These are phyloP conservation scores for Malus hybrid DNA, from an alignment of 331 rosid genomes.

Conservation along the genomic window DNA sequence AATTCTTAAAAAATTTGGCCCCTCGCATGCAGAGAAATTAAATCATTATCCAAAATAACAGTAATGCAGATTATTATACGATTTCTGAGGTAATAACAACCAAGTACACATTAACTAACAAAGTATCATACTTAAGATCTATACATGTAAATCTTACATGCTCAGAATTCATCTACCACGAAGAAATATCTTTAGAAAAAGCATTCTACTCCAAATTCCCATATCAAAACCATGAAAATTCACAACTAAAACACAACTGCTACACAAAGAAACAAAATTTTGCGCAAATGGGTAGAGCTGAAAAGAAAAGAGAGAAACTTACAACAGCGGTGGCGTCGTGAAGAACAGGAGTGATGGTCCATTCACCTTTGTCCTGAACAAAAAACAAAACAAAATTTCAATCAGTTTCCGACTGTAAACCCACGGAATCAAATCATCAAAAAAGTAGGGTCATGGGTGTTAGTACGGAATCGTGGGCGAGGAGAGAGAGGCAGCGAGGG, in stretches of 20 bases:
- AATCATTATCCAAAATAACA: no score
- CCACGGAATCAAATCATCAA: constrained; percentile 1
- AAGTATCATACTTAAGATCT: no score
- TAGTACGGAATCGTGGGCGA: constrained; percentile 42
- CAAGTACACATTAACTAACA: no score
- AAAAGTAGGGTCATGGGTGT: constrained; percentile 6
- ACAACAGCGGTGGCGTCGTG: constrained; percentile 69
- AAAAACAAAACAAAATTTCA: not conserved
- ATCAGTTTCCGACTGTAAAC: not conserved
- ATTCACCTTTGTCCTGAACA: constrained; percentile 55
- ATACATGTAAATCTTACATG: no score
- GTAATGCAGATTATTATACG: no score
- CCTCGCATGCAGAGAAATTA: not conserved
- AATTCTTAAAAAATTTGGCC: not conserved
- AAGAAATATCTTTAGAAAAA: no score
- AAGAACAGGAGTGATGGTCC: constrained; percentile 77
- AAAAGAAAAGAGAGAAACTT: constrained; percentile 9
- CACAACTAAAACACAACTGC: not conserved
- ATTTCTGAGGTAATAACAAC: no score
- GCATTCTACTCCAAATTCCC: no score
- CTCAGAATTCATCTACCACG: no score
- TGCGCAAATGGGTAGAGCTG: not conserved
- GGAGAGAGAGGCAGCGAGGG: constrained; percentile 83
- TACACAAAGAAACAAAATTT: not conserved
- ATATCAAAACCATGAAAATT: not conserved